Evolutionary conservation across 345 rosid genomes (phyloP).

Genomic region (Boechera divaricarpa): DNA sequence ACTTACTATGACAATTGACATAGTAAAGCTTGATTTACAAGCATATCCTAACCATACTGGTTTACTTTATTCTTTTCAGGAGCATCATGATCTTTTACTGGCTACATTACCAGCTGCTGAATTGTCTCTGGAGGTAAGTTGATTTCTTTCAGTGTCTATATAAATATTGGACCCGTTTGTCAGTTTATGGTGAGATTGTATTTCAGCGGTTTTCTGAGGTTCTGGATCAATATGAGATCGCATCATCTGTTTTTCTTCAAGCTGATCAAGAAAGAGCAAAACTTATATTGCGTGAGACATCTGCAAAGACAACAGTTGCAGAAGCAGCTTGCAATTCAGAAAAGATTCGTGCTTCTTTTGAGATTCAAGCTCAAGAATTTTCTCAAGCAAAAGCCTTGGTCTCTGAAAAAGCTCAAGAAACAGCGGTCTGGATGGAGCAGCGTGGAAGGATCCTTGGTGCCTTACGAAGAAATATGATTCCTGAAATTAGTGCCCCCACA

Average conservation of each 20-base stretch:
- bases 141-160: slow-evolving; percentile 24
- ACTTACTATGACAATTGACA: slow-evolving; percentile 1
- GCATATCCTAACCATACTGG: slow-evolving; percentile 22
- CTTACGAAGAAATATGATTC: slow-evolving; percentile 67
- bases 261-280: slow-evolving; percentile 87
- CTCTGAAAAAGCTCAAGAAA: slow-evolving; percentile 85
- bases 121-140: slow-evolving; percentile 79
- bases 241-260: slow-evolving; percentile 65
- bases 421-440: slow-evolving; percentile 82
- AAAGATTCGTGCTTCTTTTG: slow-evolving; percentile 68
- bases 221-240: slow-evolving; percentile 72
- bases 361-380: slow-evolving; percentile 78
- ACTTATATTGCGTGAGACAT: slow-evolving; percentile 71
- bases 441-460: slow-evolving; percentile 86
- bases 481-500: slow-evolving; percentile 60
- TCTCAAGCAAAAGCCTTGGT: slow-evolving; percentile 74
- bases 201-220: slow-evolving; percentile 78
- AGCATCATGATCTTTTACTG: slow-evolving; percentile 88
- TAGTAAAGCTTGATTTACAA: slow-evolving; percentile 26
- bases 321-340: slow-evolving; percentile 75
- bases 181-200: slow-evolving; percentile 39
- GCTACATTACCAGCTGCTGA: slow-evolving; percentile 78
- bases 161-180: slow-evolving; percentile 3
- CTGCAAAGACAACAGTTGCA: slow-evolving; percentile 80
- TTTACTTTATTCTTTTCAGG: slow-evolving; percentile 54